Conservation (phyloP, 2,329 filamentous ascomycete species). For the Aquanectria penicillioides region DNA sequence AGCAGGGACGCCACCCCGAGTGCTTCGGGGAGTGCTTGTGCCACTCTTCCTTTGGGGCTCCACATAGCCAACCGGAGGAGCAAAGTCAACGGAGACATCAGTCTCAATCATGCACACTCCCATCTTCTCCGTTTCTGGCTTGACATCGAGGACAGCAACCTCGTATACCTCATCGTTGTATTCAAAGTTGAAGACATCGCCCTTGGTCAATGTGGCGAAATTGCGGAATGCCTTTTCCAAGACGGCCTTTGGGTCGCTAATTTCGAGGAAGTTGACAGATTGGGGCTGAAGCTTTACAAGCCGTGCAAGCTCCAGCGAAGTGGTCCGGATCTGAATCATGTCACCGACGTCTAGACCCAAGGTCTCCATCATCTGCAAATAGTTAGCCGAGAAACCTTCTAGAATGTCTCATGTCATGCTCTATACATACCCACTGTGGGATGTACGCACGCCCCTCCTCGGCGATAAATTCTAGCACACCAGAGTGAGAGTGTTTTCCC, state of each 20-base stretch:
- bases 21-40: conserved; percentile 85
- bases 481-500: conserved; percentile 85
- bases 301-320: conserved; percentile 87
- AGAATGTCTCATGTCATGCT: background rate
- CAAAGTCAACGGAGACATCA: conserved; percentile 96
- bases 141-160: conserved; percentile 92
- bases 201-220: conserved; percentile 92
- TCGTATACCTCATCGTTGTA: conserved; percentile 97
- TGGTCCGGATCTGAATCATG: conserved; percentile 93
- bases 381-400: conserved; percentile 32
- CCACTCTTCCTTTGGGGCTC: conserved; percentile 83
- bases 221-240: conserved; percentile 96
- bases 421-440: conserved; percentile 82
- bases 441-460: conserved; percentile 97
- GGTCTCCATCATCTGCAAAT: conserved; percentile 86
- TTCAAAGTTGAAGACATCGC: conserved; percentile 93
- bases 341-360: conserved; percentile 91
- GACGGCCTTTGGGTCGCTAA: conserved; percentile 96
- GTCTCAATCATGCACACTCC: conserved; percentile 96
- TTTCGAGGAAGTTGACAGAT: conserved; percentile 92
- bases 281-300: conserved; percentile 98
- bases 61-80: conserved; percentile 91
- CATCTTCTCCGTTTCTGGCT: conserved; percentile 84
- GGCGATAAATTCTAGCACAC: conserved; percentile 96
- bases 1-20: conserved; percentile 68